Evolutionary conservation across 2,329 filamentous ascomycete species (phyloP), one percentile per base, ranked within the genome.

Genomic region (Cordyceps militaris): DNA sequence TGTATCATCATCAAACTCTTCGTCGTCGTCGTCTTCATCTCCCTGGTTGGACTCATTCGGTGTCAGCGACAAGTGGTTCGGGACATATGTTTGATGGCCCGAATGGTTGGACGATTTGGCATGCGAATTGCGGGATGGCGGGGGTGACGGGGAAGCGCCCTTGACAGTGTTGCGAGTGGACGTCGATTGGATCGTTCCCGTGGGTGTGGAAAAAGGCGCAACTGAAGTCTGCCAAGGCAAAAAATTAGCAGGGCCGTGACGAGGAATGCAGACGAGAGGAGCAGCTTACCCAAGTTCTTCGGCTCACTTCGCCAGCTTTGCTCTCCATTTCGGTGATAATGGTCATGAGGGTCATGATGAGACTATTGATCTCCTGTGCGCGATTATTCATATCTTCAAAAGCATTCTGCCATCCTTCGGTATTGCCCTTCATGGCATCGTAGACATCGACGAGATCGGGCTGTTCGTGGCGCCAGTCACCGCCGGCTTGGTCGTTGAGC

Each of bases 391-490:
- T 78, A 56, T 87, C 87, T 56, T 85, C 80, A 66, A 96, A 86
- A 7, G 91, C 91, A 58, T 86, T 84, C 59, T 86, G 83, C 93
- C 93, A 97, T 44, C 92, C 91, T 62, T 95, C 88, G 9, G 91
- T 87, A 65, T 97, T 97, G 34, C 90, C 89, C 66, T 88, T 87
- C 92, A 97, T 97, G 38, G 92, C 91, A 42, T 86, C 82, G 64
- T 89, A 94, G 21, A 96, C 90, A 48, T 89, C 85, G 36, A 81
- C 78, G 48, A 87, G 76, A 49, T 83, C 79, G 2, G 80, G 77
- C 23, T 89, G 81, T 49, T 87, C 83, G 53, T 79, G 73, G 57
- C 84, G 79, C 70, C 82, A 84, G 62, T 79, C 77, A 4, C 82
- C 78, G 38, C 84, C 76, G 47, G 83, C 79, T 60, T 95, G 81